Evolutionary conservation across 768 basidiomycete species (phyloP), one percentile per base, ranked within the genome.

Genomic region (Phaffia australis): DNA sequence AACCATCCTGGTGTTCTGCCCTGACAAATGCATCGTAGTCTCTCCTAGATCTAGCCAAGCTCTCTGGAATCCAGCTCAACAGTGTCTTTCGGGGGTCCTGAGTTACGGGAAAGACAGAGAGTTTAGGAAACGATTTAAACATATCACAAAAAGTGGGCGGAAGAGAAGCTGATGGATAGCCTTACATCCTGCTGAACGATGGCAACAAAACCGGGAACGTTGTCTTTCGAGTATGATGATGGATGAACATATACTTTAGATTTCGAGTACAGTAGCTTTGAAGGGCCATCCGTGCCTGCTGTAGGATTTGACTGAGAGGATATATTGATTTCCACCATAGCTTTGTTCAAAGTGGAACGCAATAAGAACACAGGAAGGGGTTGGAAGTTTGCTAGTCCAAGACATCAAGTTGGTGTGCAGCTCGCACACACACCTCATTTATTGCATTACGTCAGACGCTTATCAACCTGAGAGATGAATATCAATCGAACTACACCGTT

Each of bases 191-290:
- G 83, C 79, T 91, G 89, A 23, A 98, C 92, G 65, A 99, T 81
- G 19, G 87, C 85, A 8, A 92, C 85, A 75, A 94, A 98, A 0
- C 95, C 95, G 2, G 89, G 84, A 47, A 97, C 88, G 76, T 97
- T 94, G 76, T 98, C 95, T 72, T 87, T 82, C 1, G 87, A 81
- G 75, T 91, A 93, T 3, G 87, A 84, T 2, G 92, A 94, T 0
- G 95, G 95, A 71, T 97, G 89, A 54, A 99, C 85, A 74, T 94
- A 92, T 55, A 97, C 94, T 75, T 92, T 93, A 51, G 87, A 89
- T 75, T 94, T 95, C 76, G 85, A 87, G 72, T 90, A 95, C 18
- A 97, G 75, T 57, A 97, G 80, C 29, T 71, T 57, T 42, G 56
- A 52, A 16, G 60, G 35, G 11, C 35, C 35, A 42, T 42, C 35